Base-by-base conservation (phyloP, 331 rosid genomes). In the Quercus lobata region DNA sequence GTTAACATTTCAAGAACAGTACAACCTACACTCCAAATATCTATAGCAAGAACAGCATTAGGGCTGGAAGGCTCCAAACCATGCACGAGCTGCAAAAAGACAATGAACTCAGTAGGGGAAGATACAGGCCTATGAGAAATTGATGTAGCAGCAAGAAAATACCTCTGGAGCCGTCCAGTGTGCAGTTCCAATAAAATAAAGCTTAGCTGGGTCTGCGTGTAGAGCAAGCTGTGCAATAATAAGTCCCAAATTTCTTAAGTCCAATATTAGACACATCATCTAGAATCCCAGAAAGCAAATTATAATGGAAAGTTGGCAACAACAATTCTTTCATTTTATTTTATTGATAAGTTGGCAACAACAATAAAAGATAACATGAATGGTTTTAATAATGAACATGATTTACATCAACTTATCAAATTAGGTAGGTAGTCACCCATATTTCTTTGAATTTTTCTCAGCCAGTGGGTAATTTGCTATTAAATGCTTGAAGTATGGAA, bases 151-250 rank as follows among this genome's bases (percentile, higher is more conserved):
- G 56, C 68, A 71, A 80, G 76, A 75, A 83, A 69, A 75, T 90
- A 94, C 98, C 98, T 94, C 98, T 58, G 97, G 98, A 79, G 98
- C 98, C 97, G 91, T 92, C 98, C 97, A 94, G 79, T 94, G 92
- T 65, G 98, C 97, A 77, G 97, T 94, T 82, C 98, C 98, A 84
- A 86, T 94, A 37, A 94, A 32, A 80, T 97, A 94, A 79, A 94
- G 97, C 76, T 89, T 87, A 25, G 90, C 11, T 37, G 46, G 11
- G 46, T 37, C 90, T 69, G 46, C 46, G 46, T 90, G 96, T 52
- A 97, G 97, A 41, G 92, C 87, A 57, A 94, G 88, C 98, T 92
- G 91, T 76, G 71, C 70, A 86, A 77, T 73, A 88, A 53, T 72
- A 84, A 60, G 84, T 78, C 74, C 55, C 66, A 78, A 78, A 56